Evolutionary conservation across 176 grass and related monocot species (phyloP).

Genomic region (Hsuehochloa calcarea): DNA sequence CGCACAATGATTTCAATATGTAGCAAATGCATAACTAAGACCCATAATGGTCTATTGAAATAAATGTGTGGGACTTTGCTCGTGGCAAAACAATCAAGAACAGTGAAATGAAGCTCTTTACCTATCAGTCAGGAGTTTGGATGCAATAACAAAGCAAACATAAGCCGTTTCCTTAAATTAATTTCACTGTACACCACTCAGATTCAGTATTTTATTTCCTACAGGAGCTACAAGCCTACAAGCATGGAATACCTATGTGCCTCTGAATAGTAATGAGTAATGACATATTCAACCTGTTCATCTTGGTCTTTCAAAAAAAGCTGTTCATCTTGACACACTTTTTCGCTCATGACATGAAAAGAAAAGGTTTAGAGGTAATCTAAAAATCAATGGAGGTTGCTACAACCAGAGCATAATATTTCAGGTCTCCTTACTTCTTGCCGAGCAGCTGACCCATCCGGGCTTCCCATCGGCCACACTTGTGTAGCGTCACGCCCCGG

Average conservation of each 20-base stretch:
- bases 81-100: neutral
- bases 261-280: neutral
- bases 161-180: slow-evolving; percentile 1
- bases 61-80: neutral
- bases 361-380: neutral
- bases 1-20: neutral
- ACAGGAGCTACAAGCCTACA: neutral
- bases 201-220: neutral
- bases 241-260: neutral
- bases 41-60: neutral
- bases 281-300: neutral
- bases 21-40: neutral
- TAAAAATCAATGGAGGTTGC: neutral
- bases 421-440: slow-evolving; percentile 63
- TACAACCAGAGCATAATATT: neutral
- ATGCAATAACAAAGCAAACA: slow-evolving; percentile 12
- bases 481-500: slow-evolving; percentile 80
- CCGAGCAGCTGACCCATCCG: slow-evolving; percentile 89
- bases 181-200: neutral
- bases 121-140: neutral
- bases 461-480: slow-evolving; percentile 83
- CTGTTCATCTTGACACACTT: neutral
- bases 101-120: neutral
- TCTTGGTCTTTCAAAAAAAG: neutral
- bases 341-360: neutral